Percentiles rank a stretch among this genome's conserved stretches.
Evolutionary conservation across 306 rosid genomes (phyloP).

Genomic region (Ziziphus jujuba): DNA sequence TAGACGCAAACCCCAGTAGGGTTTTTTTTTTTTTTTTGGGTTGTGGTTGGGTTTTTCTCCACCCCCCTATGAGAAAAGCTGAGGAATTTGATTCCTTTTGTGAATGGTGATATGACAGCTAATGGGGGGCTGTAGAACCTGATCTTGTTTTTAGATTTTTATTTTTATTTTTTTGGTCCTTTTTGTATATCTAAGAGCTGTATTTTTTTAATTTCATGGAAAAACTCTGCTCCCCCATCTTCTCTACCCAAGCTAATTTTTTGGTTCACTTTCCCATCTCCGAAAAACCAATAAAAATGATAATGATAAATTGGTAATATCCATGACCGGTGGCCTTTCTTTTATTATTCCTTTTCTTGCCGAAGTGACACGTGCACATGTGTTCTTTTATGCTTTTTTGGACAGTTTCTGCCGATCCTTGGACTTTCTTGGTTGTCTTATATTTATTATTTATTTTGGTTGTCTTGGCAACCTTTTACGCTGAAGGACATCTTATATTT

Average conservation of each 20-base stretch:
- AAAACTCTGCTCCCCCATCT: conserved; percentile 17
- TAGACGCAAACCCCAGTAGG: conserved; percentile 42
- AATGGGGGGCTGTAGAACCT: conserved; percentile 35
- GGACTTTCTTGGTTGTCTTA: no score
- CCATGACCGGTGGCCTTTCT: background rate
- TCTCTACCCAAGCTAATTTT: background rate
- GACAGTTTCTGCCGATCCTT: no score
- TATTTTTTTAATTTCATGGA: conserved; percentile 41
- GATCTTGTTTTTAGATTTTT: conserved; percentile 28
- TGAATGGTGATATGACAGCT: conserved; percentile 37
- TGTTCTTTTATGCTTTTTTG: background rate
- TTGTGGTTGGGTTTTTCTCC: conserved; percentile 8
- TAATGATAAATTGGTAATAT: background rate
- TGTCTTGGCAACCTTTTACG: no score
- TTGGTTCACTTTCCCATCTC: background rate
- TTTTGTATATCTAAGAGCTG: conserved; percentile 50
- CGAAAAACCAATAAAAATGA: no score
- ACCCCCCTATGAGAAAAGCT: conserved; percentile 19
- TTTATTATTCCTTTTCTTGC: background rate
- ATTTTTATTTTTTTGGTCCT: conserved; percentile 15
- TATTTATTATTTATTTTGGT: no score
- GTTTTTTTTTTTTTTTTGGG: conserved; percentile 18
- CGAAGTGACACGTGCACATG: background rate
- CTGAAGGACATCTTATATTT: no score
- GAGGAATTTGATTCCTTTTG: conserved; percentile 67